These are phyloP conservation scores for Boletales sp. DNA, from an alignment of 768 basidiomycete genomes.

Conservation along the genomic window DNA sequence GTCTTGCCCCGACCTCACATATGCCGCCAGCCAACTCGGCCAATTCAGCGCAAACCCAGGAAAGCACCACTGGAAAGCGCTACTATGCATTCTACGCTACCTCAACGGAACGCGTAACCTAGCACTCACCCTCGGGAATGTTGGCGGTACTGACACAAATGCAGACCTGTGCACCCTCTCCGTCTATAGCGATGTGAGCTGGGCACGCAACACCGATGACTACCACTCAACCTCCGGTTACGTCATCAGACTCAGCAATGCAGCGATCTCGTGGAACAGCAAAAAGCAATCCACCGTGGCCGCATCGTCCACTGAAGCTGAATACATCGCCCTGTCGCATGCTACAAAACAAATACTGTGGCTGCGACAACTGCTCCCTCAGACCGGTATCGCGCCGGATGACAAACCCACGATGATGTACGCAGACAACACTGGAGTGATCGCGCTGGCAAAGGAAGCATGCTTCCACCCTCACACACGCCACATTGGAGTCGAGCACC, in stretches of 20 bases:
- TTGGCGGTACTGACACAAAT: constrained; percentile 12
- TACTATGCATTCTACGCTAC: constrained; percentile 11
- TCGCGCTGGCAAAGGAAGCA: constrained; percentile 32
- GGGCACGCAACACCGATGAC: not conserved
- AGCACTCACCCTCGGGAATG: not conserved
- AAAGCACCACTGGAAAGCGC: constrained; percentile 11
- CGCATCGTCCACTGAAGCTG: constrained; percentile 35
- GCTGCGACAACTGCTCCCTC: constrained; percentile 5
- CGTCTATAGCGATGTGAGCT: not conserved
- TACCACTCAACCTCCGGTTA: not conserved
- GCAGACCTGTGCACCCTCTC: not conserved
- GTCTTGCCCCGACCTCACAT: not conserved
- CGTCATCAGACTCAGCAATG: not conserved
- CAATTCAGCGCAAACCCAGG: not conserved
- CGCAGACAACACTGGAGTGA: constrained; percentile 37
- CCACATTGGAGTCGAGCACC: constrained; percentile 41
- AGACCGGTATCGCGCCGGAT: not conserved
- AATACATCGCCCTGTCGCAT: constrained; percentile 33
- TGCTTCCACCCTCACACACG: constrained; percentile 36
- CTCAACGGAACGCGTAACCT: not conserved
- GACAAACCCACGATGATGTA: not conserved
- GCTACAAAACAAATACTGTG: constrained; percentile 15
- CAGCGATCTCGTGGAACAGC: constrained; percentile 25
- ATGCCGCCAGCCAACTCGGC: not conserved
- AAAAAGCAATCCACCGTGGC: constrained; percentile 33